Evolutionary conservation across 140 eudicot species (phyloP), one percentile per base, ranked within the genome.

Genomic region (Senecio squalidus): DNA sequence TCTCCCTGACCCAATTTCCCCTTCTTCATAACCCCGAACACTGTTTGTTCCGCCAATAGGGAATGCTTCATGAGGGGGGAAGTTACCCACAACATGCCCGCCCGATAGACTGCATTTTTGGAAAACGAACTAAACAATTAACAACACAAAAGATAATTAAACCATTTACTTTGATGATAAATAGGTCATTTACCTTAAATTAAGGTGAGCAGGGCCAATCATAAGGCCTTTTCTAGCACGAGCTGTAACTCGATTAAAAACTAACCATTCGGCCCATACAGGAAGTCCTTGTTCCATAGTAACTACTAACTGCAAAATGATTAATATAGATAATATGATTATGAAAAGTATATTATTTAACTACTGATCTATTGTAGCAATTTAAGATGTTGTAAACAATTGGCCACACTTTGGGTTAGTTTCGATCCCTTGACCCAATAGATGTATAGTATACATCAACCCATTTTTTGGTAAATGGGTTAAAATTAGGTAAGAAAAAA

Each of bases 211-310:
- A 25, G 98, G 98, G 39, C 98, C 96, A 61, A 88, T 31, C 29
- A 55, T 76, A 26, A 84, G 72, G 45, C 94, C 95, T 72, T 80
- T 89, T 61, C 95, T 74, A 28, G 93, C 89, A 75, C 98, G 98
- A 38, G 78, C 79, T 66, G 90, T 84, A 59, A 87, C 89, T 67
- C 93, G 74, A 53, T 84, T 92, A 56, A 92, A 92, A 77, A 45
- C 69, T 72, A 88, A 67, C 98, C 98, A 92, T 18, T 88, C 98
- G 31, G 95, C 70, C 83, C 82, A 73, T 29, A 84, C 78, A 43
- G 98, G 98, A 72, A 92, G 84, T 20, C 96, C 98, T 58, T 92
- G 96, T 72, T 92, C 98, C 98, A 84, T 92, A 63, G 81, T 84
- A 48, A 88, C 83, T n/a, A 88, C 96, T 55, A 84, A 75, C 98